Evolutionary conservation across 1,284 basidiomycete species (phyloP), one percentile per base, ranked within the genome.

Genomic region (Ceratobasidium sp.): DNA sequence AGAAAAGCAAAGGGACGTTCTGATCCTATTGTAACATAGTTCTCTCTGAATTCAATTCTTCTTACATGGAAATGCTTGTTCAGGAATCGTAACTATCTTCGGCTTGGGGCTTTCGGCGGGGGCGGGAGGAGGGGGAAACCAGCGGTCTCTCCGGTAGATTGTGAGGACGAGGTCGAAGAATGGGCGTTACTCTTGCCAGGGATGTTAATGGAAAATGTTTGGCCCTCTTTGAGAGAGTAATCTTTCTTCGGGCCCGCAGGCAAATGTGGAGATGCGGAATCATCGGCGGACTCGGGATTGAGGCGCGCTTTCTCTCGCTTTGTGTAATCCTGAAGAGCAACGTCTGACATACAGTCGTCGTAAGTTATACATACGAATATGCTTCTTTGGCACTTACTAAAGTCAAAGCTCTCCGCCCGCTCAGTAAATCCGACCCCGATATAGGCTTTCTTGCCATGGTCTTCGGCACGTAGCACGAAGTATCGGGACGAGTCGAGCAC

Each of bases 401-500:
- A 97, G 83, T 97, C 96, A 83, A 98, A 98, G 77, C 93, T 93
- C 79, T 98, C 96, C 36, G 93, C 89, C 31, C 96, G 89, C 81
- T 98, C 96, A 22, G 89, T 88, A 82, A 98, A 98, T 8, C 97
- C 96, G 88, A 98, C 92, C 2, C 96, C 96, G 75, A 98, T 94
- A 80, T 95, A 97, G 0, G 96, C 96, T 80, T 94, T 91, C 82
- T 89, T 91, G 15, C 95, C 95, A 19, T 86, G 86, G 78, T 96
- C 94, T 84, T 97, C 96, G 1, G 98, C 92, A 67, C 95, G 89
- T 36, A 99, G 86, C 6, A 98, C 97, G 82, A 98, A 98, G 83
- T 99, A 99, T 60, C 97, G 89, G 9, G 95, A 97, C 0, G 95
- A 97, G 83, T 99, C 97, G 31, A 99, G 87, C 6, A 99, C 97